phyloP scores from a whole-genome alignment of 495 filamentous ascomycete species.

The Bathelium albidoporum region DNA sequence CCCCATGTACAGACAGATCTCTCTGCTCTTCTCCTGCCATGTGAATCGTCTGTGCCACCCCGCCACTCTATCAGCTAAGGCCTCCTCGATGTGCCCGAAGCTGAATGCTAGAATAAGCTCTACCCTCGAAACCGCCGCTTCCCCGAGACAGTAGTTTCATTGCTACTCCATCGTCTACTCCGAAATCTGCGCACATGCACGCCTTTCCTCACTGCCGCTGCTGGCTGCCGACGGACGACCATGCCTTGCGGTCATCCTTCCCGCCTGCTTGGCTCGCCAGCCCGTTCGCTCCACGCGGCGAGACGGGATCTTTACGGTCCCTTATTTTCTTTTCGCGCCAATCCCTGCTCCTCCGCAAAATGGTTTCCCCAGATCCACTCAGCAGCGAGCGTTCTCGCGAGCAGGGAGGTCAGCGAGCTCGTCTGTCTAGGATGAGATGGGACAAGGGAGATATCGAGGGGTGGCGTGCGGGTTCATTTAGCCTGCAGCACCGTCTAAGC shows the following conservation, averaged over 20 bases:
- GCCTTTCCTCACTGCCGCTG: background rate
- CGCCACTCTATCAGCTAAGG: background rate
- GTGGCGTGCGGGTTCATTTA: too few species aligned
- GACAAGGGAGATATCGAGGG: background rate
- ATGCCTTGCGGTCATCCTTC: too few species aligned
- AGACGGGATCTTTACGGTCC: background rate
- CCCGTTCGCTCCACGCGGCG: background rate
- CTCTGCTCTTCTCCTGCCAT: too few species aligned
- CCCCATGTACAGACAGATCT: too few species aligned
- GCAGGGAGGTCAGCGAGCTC: background rate
- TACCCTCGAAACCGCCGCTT: too few species aligned
- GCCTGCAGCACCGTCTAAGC: too few species aligned
- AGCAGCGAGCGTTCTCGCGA: background rate
- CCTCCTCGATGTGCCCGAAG: background rate
- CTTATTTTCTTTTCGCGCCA: background rate
- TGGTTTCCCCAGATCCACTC: background rate
- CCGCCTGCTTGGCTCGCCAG: background rate
- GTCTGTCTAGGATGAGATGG: background rate
- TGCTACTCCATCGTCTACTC: too few species aligned
- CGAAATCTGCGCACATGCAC: too few species aligned
- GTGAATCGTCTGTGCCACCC: background rate
- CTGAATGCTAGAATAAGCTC: background rate
- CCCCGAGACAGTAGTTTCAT: too few species aligned
- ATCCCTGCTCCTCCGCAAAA: background rate
- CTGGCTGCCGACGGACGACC: background rate